These are phyloP conservation scores for Bipolaris cookei DNA, from an alignment of 2,329 filamentous ascomycete species.

Conservation along the genomic window DNA sequence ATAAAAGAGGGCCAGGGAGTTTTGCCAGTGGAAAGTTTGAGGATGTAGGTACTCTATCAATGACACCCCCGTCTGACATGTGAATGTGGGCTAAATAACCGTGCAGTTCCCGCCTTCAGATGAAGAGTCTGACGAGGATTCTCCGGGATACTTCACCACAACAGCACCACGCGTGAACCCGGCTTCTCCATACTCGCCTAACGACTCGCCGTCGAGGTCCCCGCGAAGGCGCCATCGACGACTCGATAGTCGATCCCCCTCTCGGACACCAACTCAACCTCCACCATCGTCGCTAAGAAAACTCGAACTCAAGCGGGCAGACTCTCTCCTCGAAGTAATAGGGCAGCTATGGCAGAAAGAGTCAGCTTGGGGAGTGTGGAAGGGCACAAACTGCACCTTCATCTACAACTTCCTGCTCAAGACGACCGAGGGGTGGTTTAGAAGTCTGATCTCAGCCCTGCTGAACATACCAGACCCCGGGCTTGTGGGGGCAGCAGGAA, in stretches of 20 bases:
- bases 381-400: conserved; percentile 89
- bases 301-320: conserved; percentile 73
- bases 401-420: conserved; percentile 86
- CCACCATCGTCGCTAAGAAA: conserved; percentile 61
- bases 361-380: conserved; percentile 92
- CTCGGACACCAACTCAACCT: conserved; percentile 48
- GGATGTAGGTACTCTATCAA: conserved; percentile 32
- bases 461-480: conserved; percentile 88
- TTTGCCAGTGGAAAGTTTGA: conserved; percentile 45
- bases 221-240: conserved; percentile 44
- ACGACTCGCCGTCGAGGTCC: conserved; percentile 48
- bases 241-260: conserved; percentile 51
- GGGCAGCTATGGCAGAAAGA: conserved; percentile 88
- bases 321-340: conserved; percentile 85
- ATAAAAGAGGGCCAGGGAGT: conserved; percentile 40
- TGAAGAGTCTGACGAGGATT: conserved; percentile 75
- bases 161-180: conserved; percentile 57
- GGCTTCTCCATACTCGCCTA: conserved; percentile 45
- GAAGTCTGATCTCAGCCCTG: conserved; percentile 86
- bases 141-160: conserved; percentile 81
- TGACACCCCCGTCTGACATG: conserved; percentile 14
- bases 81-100: conserved; percentile 26
- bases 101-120: conserved; percentile 60
- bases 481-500: conserved; percentile 53
- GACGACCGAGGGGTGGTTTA: conserved; percentile 88